Percentiles rank a stretch among this genome's conserved stretches.
These are phyloP conservation scores for Phytophthora hybrid DNA, from an alignment of 352 stramenopile species.

Conservation along the genomic window DNA sequence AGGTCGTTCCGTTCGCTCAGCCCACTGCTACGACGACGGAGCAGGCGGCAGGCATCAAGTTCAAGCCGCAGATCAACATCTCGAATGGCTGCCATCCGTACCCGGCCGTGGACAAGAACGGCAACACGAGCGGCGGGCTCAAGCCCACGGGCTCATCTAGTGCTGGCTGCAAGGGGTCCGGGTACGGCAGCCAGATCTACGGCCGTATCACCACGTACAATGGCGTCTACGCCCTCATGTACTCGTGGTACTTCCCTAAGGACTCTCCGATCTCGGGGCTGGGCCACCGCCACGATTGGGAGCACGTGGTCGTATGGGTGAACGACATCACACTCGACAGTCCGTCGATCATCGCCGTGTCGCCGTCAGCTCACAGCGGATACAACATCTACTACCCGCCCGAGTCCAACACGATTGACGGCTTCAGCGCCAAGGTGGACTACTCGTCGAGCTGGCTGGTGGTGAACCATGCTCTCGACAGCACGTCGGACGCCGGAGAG, in stretches of 20 bases:
- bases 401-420: slow-evolving; percentile 20
- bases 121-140: slow-evolving; percentile 46
- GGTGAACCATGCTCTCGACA: slow-evolving; percentile 37
- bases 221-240: slow-evolving; percentile 38
- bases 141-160: slow-evolving; percentile 39
- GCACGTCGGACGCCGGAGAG: slow-evolving; percentile 29
- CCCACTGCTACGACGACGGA: slow-evolving; percentile 11
- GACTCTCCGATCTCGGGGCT: slow-evolving; percentile 40
- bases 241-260: slow-evolving; percentile 59
- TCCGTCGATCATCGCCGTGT: slow-evolving; percentile 34
- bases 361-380: slow-evolving; percentile 35
- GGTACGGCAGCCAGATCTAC: slow-evolving; percentile 23
- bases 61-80: slow-evolving; percentile 50
- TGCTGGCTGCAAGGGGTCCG: slow-evolving; percentile 37
- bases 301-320: slow-evolving; percentile 15
- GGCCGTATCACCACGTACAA: slow-evolving; percentile 16
- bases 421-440: slow-evolving; percentile 36
- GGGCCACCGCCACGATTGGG: slow-evolving; percentile 13
- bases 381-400: slow-evolving; percentile 42
- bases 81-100: slow-evolving; percentile 21
- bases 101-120: slow-evolving; percentile 35
- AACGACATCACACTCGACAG: slow-evolving; percentile 30
- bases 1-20: too few species aligned
- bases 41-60: slow-evolving; percentile 41
- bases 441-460: slow-evolving; percentile 34